phyloP scores from a whole-genome alignment of 2,329 filamentous ascomycete genomes.

The Esteya vermicola region DNA sequence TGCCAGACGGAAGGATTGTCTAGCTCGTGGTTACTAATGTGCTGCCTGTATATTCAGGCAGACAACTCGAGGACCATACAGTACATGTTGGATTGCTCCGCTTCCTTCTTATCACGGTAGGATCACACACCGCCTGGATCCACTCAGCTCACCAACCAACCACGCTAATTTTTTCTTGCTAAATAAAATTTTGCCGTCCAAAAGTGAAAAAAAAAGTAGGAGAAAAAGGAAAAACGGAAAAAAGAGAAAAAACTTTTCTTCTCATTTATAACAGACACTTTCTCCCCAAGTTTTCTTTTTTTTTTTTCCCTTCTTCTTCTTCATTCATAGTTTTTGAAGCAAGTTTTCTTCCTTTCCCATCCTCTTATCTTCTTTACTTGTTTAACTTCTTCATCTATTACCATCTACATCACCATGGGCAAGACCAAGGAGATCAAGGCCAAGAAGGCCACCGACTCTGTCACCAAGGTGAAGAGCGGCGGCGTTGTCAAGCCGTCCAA shows the following conservation, averaged over 20 bases:
- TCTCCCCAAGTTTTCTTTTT: background rate
- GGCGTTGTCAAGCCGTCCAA: conserved; percentile 54
- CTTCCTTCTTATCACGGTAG: too few relatives aligned
- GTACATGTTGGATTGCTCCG: too few relatives aligned
- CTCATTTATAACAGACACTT: background rate
- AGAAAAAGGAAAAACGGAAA: too few relatives aligned
- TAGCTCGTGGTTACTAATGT: too few relatives aligned
- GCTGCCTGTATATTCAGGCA: too few relatives aligned
- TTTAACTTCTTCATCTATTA: background rate
- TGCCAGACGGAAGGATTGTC: too few relatives aligned
- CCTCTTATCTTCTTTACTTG: background rate
- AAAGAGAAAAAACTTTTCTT: too few relatives aligned
- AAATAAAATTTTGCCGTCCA: conserved; percentile 11
- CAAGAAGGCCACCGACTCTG: conserved; percentile 38
- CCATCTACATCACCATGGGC: conserved; percentile 36
- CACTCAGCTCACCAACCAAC: conserved; percentile 6
- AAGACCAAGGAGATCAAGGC: conserved; percentile 51
- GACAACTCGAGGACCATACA: too few relatives aligned
- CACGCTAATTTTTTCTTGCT: conserved; percentile 9
- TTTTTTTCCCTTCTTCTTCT: background rate
- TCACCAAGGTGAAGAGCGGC: conserved; percentile 44
- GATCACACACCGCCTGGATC: background rate
- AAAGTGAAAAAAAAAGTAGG: conserved; percentile 10
- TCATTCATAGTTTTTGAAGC: too few relatives aligned
- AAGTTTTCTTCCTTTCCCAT: background rate